Base-by-base conservation (phyloP, 345 rosid genomes). In the Lagerstroemia speciosa region DNA sequence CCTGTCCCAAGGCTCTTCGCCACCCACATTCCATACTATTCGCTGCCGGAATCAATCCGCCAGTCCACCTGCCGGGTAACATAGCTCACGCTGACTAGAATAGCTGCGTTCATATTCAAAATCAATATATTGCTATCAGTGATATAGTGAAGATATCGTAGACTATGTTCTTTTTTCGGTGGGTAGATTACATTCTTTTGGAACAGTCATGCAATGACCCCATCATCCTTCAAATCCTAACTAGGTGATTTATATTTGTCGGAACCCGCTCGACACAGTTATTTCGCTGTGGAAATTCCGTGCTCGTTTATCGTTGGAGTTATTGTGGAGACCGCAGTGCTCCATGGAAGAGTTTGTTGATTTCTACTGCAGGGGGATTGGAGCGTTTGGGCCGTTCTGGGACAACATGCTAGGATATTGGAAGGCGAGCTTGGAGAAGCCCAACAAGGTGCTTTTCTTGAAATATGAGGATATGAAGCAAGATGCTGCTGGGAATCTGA, bases 401-500 rank as follows among this genome's bases (percentile, higher is more conserved):
- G 82, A 81, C 0, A 79, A 78, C 30, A 66, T 75, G 74, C 20
- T 70, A 17, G 75, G 76, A 45, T 81, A 78, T 10, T 81, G 78
- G 82, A 78, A 69, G 8, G 65, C 31, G 31, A 78, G 81, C 74
- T 30, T 60, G 58, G 78, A 75, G 53, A 53, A 62, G 24, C 78
- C 79, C 6, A 43, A 67, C 2, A 71, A 73, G 66, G 76, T 81
- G 55, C 20, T 78, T 24, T 63, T 81, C 67, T 48, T 78, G 12
- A 78, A 67, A 46, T 78, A 78, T 32, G 82, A 78, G 60, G 84
- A 81, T 17, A 9, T 78, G 74, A 81, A 75, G 48, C 72, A 69
- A 27, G 79, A 81, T 34, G 12, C 24, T 9, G 12, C 8, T 3
- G 57, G 14, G 31, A 67, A 72, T 38, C n/a, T 82, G 64, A 79